Evolutionary conservation across 2,329 filamentous ascomycete genomes (phyloP).

Genomic region (Chalaropsis thielavioides): DNA sequence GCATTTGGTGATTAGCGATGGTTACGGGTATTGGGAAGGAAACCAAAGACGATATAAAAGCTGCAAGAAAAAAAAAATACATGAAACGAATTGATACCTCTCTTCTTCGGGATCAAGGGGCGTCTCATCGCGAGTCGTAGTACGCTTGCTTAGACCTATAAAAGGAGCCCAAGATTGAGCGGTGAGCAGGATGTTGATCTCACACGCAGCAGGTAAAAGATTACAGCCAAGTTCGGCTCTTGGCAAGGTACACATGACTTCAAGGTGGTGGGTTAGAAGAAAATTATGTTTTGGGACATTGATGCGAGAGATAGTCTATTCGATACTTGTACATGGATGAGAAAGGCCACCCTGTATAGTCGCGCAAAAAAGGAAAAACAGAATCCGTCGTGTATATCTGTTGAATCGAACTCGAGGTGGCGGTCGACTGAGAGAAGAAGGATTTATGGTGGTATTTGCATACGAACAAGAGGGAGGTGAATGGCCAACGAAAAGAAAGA

Average conservation of each 20-base stretch:
- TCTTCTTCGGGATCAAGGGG: not conserved
- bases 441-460: constrained; percentile 12
- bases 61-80: constrained; percentile 9
- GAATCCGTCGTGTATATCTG: constrained; percentile 9
- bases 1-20: not conserved
- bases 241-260: not conserved
- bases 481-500: not conserved
- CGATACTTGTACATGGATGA: constrained; percentile 5
- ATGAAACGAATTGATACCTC: constrained; percentile 4
- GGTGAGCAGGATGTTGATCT: not conserved
- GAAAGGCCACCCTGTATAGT: constrained; percentile 1
- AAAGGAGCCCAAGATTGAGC: not conserved
- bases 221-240: not conserved
- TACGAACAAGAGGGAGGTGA: constrained; percentile 2
- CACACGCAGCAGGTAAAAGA: not conserved
- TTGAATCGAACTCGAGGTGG: constrained; percentile 6
- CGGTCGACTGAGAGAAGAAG: constrained; percentile 4
- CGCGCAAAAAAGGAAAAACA: constrained; percentile 9
- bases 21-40: not conserved
- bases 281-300: constrained; percentile 6
- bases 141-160: not conserved
- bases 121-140: not conserved
- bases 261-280: not conserved
- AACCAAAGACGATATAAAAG: not conserved
- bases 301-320: constrained; percentile 14